Percentiles rank a stretch among this genome's conserved stretches.
Evolutionary conservation across 2,329 filamentous ascomycete genomes (phyloP).

Genomic region (Rhytidhysteron rufulum): DNA sequence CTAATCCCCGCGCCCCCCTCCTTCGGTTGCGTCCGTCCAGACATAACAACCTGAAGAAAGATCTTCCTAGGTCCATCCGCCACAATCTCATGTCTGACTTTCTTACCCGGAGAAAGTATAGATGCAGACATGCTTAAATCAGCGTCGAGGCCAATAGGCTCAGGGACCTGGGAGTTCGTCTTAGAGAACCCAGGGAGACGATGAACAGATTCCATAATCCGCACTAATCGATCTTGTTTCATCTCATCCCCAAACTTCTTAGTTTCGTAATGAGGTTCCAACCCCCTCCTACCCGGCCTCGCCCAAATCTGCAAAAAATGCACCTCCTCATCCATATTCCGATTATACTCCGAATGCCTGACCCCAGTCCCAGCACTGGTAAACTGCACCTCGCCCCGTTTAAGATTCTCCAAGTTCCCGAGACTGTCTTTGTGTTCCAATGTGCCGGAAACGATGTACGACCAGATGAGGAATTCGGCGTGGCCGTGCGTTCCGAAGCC

Average conservation of each 20-base stretch:
- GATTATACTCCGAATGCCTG: conserved; percentile 78
- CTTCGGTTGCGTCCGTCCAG: conserved; percentile 50
- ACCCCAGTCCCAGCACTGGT: conserved; percentile 81
- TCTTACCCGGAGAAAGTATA: conserved; percentile 62
- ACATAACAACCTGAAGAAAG: conserved; percentile 78
- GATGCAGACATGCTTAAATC: conserved; percentile 80
- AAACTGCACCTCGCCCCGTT: conserved; percentile 81
- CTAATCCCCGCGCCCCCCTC: conserved; percentile 68
- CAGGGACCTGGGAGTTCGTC: conserved; percentile 46
- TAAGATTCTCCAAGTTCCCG: conserved; percentile 66
- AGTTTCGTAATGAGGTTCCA: conserved; percentile 75
- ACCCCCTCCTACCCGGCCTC: conserved; percentile 68
- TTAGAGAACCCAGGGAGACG: conserved; percentile 63
- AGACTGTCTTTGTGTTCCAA: conserved; percentile 86
- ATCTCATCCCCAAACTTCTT: conserved; percentile 66
- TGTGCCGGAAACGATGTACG: conserved; percentile 79
- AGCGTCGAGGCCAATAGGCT: conserved; percentile 77
- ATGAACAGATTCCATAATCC: conserved; percentile 72
- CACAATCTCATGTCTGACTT: conserved; percentile 71
- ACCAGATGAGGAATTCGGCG: conserved; percentile 85
- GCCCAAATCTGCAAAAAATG: conserved; percentile 92
- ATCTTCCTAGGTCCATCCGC: conserved; percentile 64
- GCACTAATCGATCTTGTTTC: conserved; percentile 67
- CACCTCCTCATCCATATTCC: conserved; percentile 65
- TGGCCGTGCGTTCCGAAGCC: conserved; percentile 86